phyloP scores from a whole-genome alignment of 2,329 filamentous ascomycete species.

The Herpotrichia juniperi region DNA sequence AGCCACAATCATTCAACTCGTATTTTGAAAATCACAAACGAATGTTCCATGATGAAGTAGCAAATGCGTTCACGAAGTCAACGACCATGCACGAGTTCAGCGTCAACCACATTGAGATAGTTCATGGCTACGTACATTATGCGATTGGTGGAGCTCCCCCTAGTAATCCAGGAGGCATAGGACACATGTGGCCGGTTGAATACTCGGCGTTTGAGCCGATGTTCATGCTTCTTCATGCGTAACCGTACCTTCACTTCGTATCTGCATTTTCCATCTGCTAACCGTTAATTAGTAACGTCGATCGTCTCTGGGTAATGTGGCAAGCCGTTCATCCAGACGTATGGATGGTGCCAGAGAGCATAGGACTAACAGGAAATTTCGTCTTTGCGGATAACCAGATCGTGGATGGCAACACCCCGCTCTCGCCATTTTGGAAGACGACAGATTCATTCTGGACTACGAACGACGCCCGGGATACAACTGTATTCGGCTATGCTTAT shows the following conservation, averaged over 20 bases:
- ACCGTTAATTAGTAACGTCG: constrained; percentile 36
- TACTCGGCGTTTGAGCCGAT: constrained; percentile 81
- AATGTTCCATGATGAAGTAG: constrained; percentile 18
- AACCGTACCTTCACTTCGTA: constrained; percentile 14
- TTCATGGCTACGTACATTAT: constrained; percentile 37
- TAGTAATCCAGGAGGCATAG: constrained; percentile 45
- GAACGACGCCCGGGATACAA: constrained; percentile 29
- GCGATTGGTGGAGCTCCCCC: constrained; percentile 51
- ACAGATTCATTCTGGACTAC: constrained; percentile 35
- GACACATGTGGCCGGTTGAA: constrained; percentile 73
- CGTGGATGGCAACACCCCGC: constrained; percentile 53
- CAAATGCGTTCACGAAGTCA: constrained; percentile 11
- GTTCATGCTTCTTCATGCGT: constrained; percentile 49
- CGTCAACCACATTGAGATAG: constrained; percentile 9
- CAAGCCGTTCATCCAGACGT: constrained; percentile 72
- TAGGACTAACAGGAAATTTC: constrained; percentile 32
- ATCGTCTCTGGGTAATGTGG: constrained; percentile 71
- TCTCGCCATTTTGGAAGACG: constrained; percentile 49
- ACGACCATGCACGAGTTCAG: constrained; percentile 22
- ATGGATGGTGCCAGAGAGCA: constrained; percentile 61
- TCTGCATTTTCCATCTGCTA: background rate
- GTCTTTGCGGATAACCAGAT: constrained; percentile 44
- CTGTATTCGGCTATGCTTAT: constrained; percentile 39
- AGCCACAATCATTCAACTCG: no score
- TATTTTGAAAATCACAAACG: constrained; percentile 12